These are phyloP conservation scores for Aspergillus sojae DNA, from an alignment of 2,329 filamentous ascomycete species.

Conservation along the genomic window DNA sequence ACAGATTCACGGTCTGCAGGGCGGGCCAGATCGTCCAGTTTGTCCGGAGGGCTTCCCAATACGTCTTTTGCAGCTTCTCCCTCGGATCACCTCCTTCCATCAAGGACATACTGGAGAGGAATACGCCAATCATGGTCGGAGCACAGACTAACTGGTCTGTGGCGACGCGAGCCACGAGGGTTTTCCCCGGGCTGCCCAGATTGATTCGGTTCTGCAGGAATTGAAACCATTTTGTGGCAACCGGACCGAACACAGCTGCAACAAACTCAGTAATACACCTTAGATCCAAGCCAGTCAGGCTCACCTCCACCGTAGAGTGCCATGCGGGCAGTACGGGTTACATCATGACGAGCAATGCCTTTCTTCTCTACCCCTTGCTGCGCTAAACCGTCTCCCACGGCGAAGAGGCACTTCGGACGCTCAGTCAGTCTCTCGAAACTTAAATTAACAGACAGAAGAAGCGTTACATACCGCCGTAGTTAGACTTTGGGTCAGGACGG, in stretches of 20 bases:
- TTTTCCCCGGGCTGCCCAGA: slow-evolving; percentile 4
- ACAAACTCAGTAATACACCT: not conserved
- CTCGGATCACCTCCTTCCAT: slow-evolving; percentile 14
- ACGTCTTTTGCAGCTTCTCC: slow-evolving; percentile 17
- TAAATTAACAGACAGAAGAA: not conserved
- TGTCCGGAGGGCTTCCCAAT: slow-evolving; percentile 18
- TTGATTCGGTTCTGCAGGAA: slow-evolving; percentile 16
- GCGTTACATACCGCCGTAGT: slow-evolving; percentile 16
- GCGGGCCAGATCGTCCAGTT: slow-evolving; percentile 22
- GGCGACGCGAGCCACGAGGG: slow-evolving; percentile 15
- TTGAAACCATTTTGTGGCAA: slow-evolving; percentile 22
- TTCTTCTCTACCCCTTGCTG: slow-evolving; percentile 21
- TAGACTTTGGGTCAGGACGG: slow-evolving; percentile 20
- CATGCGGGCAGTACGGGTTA: slow-evolving; percentile 16
- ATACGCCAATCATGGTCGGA: slow-evolving; percentile 21
- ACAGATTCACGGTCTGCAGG: slow-evolving; percentile 17
- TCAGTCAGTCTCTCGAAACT: not conserved
- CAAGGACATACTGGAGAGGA: slow-evolving; percentile 20
- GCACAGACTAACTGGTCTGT: slow-evolving; percentile 19
- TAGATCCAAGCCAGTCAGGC: not conserved
- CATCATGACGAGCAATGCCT: slow-evolving; percentile 14
- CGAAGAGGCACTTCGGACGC: slow-evolving; percentile 14
- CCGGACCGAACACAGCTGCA: slow-evolving; percentile 18
- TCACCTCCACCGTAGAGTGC: slow-evolving; percentile 20
- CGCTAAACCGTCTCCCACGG: slow-evolving; percentile 18